Evolutionary conservation across 768 basidiomycete genomes (phyloP).

Genomic region (Tricholoma matsutake): DNA sequence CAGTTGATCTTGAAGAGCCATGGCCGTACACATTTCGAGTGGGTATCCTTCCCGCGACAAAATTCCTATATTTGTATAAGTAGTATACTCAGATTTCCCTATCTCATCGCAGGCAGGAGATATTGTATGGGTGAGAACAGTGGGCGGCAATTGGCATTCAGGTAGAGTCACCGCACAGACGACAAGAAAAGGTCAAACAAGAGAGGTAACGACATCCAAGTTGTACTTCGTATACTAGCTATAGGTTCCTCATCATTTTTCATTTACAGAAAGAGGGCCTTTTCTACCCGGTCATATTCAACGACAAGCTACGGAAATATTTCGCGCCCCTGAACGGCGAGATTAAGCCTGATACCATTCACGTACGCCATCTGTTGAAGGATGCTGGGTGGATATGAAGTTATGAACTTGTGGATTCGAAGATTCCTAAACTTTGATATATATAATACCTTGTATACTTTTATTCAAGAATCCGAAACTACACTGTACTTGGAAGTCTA

Average conservation of each 20-base stretch:
- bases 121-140: conserved; percentile 49
- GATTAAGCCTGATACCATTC: conserved; percentile 55
- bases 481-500: too few species aligned
- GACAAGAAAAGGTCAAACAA: conserved; percentile 43
- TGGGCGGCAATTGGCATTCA: conserved; percentile 47
- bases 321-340: conserved; percentile 65
- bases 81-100: background rate
- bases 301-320: conserved; percentile 50
- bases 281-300: conserved; percentile 53
- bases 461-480: too few species aligned
- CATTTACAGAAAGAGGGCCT: conserved; percentile 42
- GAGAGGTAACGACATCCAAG: conserved; percentile 34
- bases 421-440: too few species aligned
- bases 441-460: too few species aligned
- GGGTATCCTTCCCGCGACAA: conserved; percentile 16
- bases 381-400: conserved; percentile 46
- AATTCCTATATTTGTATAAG: background rate
- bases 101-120: conserved; percentile 37
- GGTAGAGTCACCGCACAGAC: conserved; percentile 47
- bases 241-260: conserved; percentile 1
- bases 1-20: conserved; percentile 46
- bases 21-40: conserved; percentile 54
- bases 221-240: too few species aligned
- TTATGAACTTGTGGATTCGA: conserved; percentile 17
- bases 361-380: conserved; percentile 44